A percentile compares a stretch with the other conserved stretches of the same genome.
Evolutionary conservation across 2,329 filamentous ascomycete species (phyloP).

Genomic region (Claviceps paspali): DNA sequence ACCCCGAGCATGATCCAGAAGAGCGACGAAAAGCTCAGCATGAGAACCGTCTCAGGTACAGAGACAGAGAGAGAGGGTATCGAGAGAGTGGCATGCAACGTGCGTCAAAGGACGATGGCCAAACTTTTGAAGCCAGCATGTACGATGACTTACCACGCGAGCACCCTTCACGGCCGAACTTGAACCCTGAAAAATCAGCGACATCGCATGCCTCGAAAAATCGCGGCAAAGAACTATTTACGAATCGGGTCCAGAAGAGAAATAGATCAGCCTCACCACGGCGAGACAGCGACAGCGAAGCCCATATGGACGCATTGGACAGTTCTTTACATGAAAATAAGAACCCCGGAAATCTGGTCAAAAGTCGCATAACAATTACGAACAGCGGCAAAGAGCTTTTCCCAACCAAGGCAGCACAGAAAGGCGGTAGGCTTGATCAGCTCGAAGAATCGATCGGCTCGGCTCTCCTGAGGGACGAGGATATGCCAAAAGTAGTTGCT

Average conservation of each 20-base stretch:
- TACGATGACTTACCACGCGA: constrained; percentile 54
- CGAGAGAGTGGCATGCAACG: constrained; percentile 19
- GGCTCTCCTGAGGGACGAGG: constrained; percentile 20
- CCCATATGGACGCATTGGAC: constrained; percentile 19
- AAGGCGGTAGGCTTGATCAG: constrained; percentile 20
- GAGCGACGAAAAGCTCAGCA: constrained; percentile 49
- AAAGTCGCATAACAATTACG: constrained; percentile 15
- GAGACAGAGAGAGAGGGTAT: constrained; percentile 34
- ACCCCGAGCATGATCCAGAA: constrained; percentile 76
- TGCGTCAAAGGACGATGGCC: constrained; percentile 32
- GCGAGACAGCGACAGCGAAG: constrained; percentile 27
- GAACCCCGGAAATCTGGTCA: constrained; percentile 18
- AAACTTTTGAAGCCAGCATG: constrained; percentile 58
- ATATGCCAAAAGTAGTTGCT: constrained; percentile 43
- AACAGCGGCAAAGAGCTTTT: constrained; percentile 24
- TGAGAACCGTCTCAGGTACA: constrained; percentile 44
- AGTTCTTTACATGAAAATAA: constrained; percentile 21
- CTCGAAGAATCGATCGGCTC: constrained; percentile 25
- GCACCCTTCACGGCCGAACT: constrained; percentile 12
- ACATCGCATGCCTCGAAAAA: constrained; percentile 23
- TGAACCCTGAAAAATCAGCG: constrained; percentile 13
- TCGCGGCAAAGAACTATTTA: constrained; percentile 49
- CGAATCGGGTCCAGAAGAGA: constrained; percentile 20
- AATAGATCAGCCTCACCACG: constrained; percentile 38
- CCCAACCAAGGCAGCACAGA: constrained; percentile 17